Percentiles rank a stretch among this genome's conserved stretches.
phyloP scores from a whole-genome alignment of 1,139 yeast species.

The Scheffersomyces quercinus region DNA sequence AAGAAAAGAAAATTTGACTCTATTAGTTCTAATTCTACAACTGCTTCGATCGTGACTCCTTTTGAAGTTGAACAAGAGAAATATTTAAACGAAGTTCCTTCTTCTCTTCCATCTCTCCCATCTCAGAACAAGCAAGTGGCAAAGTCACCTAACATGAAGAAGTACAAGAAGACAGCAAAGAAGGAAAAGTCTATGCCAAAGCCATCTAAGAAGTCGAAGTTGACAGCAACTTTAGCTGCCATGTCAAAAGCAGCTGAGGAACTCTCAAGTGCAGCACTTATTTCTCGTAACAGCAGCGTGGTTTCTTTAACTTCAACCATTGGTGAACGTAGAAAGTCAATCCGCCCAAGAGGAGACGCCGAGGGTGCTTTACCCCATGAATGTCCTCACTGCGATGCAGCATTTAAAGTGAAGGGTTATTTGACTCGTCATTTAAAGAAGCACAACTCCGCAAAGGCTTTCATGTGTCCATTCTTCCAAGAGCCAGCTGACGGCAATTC shows the following conservation, averaged over 20 bases:
- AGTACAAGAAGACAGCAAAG: neutral
- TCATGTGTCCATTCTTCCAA: conserved; percentile 54
- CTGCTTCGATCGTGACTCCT: conserved; percentile 1
- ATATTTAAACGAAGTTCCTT: neutral
- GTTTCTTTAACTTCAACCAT: neutral
- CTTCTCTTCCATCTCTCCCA: neutral
- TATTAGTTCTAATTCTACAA: conserved; percentile 6
- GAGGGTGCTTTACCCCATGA: conserved; percentile 17
- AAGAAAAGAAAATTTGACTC: conserved; percentile 13
- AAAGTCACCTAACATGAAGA: neutral
- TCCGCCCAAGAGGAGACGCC: neutral
- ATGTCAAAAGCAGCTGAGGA: neutral
- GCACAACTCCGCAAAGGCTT: conserved; percentile 51
- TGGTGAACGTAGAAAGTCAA: conserved; percentile 2
- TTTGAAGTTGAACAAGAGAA: neutral
- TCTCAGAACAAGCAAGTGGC: neutral
- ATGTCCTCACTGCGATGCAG: conserved; percentile 48
- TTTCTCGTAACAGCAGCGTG: neutral
- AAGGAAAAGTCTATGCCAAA: neutral
- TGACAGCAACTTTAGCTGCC: neutral
- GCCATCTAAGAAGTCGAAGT: neutral
- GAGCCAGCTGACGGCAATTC: conserved; percentile 24
- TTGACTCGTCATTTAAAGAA: conserved; percentile 58
- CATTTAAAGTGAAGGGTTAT: conserved; percentile 57
- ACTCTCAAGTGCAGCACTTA: neutral